Base-by-base conservation (phyloP, 176 grass and related monocot species). In the Bonia amplexicaulis region DNA sequence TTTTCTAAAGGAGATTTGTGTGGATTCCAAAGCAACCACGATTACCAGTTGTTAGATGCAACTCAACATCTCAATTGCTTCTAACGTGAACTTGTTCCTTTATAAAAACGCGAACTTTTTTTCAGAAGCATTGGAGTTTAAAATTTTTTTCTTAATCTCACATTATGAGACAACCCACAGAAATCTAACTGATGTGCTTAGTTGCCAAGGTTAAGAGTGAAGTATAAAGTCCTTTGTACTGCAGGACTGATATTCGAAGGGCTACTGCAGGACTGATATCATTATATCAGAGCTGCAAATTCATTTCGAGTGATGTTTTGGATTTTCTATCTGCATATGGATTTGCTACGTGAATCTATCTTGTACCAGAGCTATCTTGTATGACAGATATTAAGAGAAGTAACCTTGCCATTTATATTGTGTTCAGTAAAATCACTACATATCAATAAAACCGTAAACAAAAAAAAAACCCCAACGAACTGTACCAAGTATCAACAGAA, bases 21-120 rank as follows among this genome's bases (percentile, higher is more conserved):
- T 45, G 23, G 2, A 51, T 55, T 75, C 78, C 74, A 79, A 67
- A 87, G 60, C 61, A 87, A 48, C 26, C 60, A 22, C 35, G 7
- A 9, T 72, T 27, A 35, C 17, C 17, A 66, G 58, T 55, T 74
- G 35, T 72, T 61, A 62, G 39, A 45, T 42, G n/a, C 37, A 27
- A 65, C 23, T 79, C 42, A 22, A 66, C 25, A 66, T 33, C 9
- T 51, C 77, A 80, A 6, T 35, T 83, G 44, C 55, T 71, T 82
- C 6, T 64, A 29, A 35, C 10, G 69, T 35, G 9, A 69, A 17
- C 27, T 80, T 51, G 29, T 73, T n/a, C 39, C 39, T 40, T 40
- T 7, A 40, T 33, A 40, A 40, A 40, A 29, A 44, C 3, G 76
- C 22, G 9, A 68, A 16, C 26, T 80, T 51, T 29, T 73, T n/a